Evolutionary conservation across 768 basidiomycete species (phyloP), one percentile per base, ranked within the genome.

Genomic region (Tricholoma saponaceum): DNA sequence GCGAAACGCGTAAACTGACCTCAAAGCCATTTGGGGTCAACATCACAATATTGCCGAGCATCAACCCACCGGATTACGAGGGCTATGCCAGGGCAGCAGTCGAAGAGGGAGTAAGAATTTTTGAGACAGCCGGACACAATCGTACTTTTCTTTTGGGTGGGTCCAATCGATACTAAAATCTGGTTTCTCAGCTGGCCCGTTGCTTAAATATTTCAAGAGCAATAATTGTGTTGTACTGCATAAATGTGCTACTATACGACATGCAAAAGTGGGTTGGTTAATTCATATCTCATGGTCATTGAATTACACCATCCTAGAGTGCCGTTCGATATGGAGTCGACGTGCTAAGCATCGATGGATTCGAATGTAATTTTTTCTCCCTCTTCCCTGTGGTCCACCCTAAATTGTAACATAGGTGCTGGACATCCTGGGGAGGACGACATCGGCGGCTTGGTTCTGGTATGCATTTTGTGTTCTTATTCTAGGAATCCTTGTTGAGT

Each of bases 351-450:
- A 94, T 95, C 26, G 94, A 95, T 58, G 92, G 94, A 0, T 90
- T 95, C 59, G 93, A 95, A 78, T 95, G 92, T 90, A 26, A 57
- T 35, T 35, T 54, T 26, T 26, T 39, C 52, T 25, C 23, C 10
- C 51, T 4, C 12, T 37, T 51, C 22, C n/a, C 54, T 28, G 53
- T n/a, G 43, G 51, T 52, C 44, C 59, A 60, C 51, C 51, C 39
- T 6, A 8, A 47, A 64, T 59, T 57, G 41, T 14, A 23, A 62
- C 7, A 25, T 65, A 93, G 91, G 92, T 67, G 95, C 93, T 28
- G 95, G 95, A 23, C 92, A 95, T 70, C 93, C 93, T 16, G 95
- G 95, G 60, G 95, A 97, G 67, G 91, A 96, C 43, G 95, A 97
- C 67, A 89, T 97, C 22, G 90, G 91, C 3, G 90, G 89, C 4